Percentiles rank a stretch among this genome's conserved stretches.
These are phyloP conservation scores for Dunaliella sp. DNA, from an alignment of 139 green algal genomes.

Conservation along the genomic window DNA sequence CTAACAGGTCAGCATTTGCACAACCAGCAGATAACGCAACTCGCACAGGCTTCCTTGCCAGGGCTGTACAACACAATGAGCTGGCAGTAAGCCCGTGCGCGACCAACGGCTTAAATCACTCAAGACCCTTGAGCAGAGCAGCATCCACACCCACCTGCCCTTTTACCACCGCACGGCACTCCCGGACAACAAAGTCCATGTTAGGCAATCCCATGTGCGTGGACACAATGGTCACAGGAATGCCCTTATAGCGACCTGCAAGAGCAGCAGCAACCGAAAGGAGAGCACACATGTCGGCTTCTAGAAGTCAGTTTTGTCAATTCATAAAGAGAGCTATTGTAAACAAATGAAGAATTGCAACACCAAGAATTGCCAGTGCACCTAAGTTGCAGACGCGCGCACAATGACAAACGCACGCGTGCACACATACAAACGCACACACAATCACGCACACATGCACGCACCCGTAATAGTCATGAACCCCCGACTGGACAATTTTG, in stretches of 20 bases:
- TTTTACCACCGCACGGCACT: constrained; percentile 58
- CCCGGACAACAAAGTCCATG: constrained; percentile 52
- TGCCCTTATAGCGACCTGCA: constrained; percentile 54
- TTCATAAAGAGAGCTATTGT: no score
- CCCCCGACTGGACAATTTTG: constrained; percentile 57
- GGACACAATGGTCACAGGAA: constrained; percentile 65
- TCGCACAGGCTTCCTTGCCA: no score
- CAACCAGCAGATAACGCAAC: background rate
- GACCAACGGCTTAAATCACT: background rate
- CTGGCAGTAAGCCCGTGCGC: no score
- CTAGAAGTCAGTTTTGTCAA: no score
- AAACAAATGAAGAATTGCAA: no score
- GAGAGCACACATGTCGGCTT: no score
- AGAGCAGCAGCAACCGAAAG: no score
- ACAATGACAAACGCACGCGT: background rate
- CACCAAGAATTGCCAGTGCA: no score
- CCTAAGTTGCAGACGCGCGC: background rate
- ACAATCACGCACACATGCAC: no score
- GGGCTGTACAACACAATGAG: no score
- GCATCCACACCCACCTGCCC: constrained; percentile 18
- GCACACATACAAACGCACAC: no score
- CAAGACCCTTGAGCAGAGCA: background rate
- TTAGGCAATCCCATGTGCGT: constrained; percentile 77
- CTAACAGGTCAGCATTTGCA: no score
- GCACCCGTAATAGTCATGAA: constrained; percentile 72